Conservation (phyloP, 345 rosid species). For the Ceriops zippeliana region DNA sequence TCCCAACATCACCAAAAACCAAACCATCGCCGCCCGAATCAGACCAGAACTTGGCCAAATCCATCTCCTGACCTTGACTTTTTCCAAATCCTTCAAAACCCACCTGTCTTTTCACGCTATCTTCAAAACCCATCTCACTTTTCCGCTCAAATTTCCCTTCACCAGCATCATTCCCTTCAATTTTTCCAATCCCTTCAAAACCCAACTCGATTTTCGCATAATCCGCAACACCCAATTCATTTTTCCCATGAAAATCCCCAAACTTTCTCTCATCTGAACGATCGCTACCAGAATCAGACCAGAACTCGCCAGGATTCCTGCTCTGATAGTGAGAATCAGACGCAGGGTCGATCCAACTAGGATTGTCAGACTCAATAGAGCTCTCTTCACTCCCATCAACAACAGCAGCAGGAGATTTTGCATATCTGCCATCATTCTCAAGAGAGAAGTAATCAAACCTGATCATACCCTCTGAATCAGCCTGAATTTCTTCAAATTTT, state of each 20-base stretch:
- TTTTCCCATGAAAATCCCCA: constrained; percentile 36
- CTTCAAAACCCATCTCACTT: constrained; percentile 26
- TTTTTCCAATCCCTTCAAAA: constrained; percentile 26
- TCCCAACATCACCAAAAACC: constrained; percentile 29
- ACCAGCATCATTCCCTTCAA: constrained; percentile 11
- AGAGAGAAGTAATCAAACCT: constrained; percentile 76
- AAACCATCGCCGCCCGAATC: constrained; percentile 40
- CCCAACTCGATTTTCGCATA: constrained; percentile 18
- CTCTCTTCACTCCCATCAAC: constrained; percentile 42
- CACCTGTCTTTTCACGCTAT: constrained; percentile 7
- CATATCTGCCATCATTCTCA: constrained; percentile 41
- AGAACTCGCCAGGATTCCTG: constrained; percentile 50
- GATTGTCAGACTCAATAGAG: constrained; percentile 71
- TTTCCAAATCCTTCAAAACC: constrained; percentile 27
- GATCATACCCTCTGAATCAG: constrained; percentile 59
- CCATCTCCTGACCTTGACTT: constrained; percentile 24
- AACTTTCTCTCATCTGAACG: constrained; percentile 54
- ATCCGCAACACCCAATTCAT: constrained; percentile 33
- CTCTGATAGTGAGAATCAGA: constrained; percentile 40
- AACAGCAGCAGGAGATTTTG: constrained; percentile 22
- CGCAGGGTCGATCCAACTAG: constrained; percentile 88
- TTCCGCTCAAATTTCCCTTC: constrained; percentile 23
- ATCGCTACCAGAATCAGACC: constrained; percentile 98
- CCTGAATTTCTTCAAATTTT: constrained; percentile 45
- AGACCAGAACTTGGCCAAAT: constrained; percentile 35